These are phyloP conservation scores for Mrakia gelida DNA, from an alignment of 768 basidiomycete species.

Conservation along the genomic window DNA sequence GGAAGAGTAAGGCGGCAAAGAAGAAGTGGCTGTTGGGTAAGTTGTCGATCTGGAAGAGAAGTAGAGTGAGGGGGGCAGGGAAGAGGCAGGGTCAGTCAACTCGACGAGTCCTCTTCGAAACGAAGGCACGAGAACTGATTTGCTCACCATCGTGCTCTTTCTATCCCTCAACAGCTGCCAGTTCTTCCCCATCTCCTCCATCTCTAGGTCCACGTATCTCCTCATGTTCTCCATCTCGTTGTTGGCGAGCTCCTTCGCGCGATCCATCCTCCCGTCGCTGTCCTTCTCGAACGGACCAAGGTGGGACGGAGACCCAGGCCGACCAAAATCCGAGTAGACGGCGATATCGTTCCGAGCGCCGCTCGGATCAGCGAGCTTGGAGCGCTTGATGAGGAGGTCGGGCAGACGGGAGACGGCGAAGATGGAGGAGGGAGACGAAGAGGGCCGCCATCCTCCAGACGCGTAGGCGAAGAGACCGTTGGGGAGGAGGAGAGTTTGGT, in stretches of 20 bases:
- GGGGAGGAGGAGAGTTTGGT: not conserved
- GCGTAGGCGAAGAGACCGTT: not conserved
- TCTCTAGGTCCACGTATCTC: not conserved
- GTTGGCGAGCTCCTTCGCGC: not conserved
- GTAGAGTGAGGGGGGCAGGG: too few relatives aligned
- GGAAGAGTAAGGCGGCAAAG: too few relatives aligned
- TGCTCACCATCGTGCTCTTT: not conserved
- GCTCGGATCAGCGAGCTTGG: too few relatives aligned
- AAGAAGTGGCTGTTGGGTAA: too few relatives aligned
- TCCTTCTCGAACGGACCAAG: not conserved
- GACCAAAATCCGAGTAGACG: not conserved
- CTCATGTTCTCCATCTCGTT: not conserved
- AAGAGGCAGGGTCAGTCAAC: too few relatives aligned
- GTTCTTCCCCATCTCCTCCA: not conserved
- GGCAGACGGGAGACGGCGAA: not conserved
- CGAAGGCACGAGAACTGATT: not conserved
- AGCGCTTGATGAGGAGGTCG: too few relatives aligned
- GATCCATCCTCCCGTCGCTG: too few relatives aligned
- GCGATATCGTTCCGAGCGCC: not conserved
- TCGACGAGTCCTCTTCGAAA: too few relatives aligned
- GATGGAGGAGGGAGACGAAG: not conserved
- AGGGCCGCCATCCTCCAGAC: not conserved
- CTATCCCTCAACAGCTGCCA: not conserved
- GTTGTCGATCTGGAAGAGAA: too few relatives aligned
- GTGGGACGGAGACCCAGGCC: not conserved